phyloP scores from a whole-genome alignment of 805 yeast genomes.

The Candida insectorum region DNA sequence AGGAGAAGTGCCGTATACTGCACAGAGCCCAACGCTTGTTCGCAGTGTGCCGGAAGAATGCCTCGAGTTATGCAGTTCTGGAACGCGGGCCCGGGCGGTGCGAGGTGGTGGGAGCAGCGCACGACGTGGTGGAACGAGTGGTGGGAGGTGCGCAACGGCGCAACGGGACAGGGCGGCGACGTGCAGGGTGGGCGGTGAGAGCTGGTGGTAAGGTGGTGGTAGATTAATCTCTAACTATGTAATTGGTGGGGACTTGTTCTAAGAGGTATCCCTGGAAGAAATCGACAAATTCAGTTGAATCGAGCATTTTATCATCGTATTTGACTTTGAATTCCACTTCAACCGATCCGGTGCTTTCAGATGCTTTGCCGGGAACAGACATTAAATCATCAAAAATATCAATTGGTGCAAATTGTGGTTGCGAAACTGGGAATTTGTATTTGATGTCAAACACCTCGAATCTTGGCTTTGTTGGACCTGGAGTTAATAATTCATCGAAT shows the following conservation, averaged over 20 bases:
- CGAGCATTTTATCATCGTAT: constrained; percentile 28
- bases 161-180: too few relatives aligned
- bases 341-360: constrained; percentile 13
- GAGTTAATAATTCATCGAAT: constrained; percentile 37
- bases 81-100: too few relatives aligned
- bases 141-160: too few relatives aligned
- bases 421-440: constrained; percentile 19
- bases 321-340: constrained; percentile 33
- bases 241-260: constrained; percentile 23
- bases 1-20: too few relatives aligned
- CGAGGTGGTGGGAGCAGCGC: too few relatives aligned
- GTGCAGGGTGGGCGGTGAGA: too few relatives aligned
- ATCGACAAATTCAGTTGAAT: constrained; percentile 34
- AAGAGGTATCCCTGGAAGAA: constrained; percentile 32
- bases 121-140: too few relatives aligned
- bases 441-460: constrained; percentile 28
- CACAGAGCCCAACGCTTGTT: too few relatives aligned
- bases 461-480: constrained; percentile 32
- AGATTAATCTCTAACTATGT: too few relatives aligned
- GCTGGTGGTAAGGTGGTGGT: too few relatives aligned
- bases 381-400: constrained; percentile 32
- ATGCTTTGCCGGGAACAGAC: constrained; percentile 15
- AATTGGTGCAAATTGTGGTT: constrained; percentile 4
- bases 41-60: too few relatives aligned
- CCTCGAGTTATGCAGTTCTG: too few relatives aligned